Evolutionary conservation across 78 protist genomes (phyloP), one percentile per base, ranked within the genome.

Genomic region (Polysphondylium violaceum): DNA sequence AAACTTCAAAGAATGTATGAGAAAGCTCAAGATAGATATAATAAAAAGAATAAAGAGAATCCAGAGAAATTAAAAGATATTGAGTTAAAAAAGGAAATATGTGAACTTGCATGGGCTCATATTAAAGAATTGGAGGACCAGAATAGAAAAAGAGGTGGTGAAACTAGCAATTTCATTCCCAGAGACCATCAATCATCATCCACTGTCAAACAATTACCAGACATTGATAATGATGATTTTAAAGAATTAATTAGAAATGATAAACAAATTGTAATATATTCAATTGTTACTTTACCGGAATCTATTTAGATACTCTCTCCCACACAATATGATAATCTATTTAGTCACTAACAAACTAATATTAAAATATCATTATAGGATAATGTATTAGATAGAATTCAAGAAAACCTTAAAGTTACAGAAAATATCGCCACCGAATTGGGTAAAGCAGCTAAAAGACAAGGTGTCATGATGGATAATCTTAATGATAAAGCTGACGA

Each of bases 101-200:
- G 74, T 25, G 90, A 83, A 31, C 31, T 83, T 23, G 90, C 75
- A 17, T 58, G 75, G 69, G 38, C 43, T 19, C 90, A 83, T 36
- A 60, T 83, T 27, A 53, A 38, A 23, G 78, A 83, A 41, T 83
- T 83, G 33, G 90, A 83, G 21, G 9, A 56, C 16, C 29, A 53
- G 50, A 83, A 83, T 25, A 83, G 69, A 69, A 71, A 83, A 41
- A 68, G 90, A 47, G 90, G 90, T 23, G 59, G 90, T 69, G 90
- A 83, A 16, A 8, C 14, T 6, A 69, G 41, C 27, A 7, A 25
- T 19, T 83, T 83, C 35, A 69, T 83, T 11, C 90, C 90, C 53
- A 38, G 59, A 21, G 78, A 67, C 12, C 47, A 23, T 23, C 9
- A 25, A 23, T 17, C 58, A n/a, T 36, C 90, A 3, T 23, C 73